Evolutionary conservation across 106 monocot species (phyloP), one percentile per base, ranked within the genome.

Genomic region (Vanilla planifolia): DNA sequence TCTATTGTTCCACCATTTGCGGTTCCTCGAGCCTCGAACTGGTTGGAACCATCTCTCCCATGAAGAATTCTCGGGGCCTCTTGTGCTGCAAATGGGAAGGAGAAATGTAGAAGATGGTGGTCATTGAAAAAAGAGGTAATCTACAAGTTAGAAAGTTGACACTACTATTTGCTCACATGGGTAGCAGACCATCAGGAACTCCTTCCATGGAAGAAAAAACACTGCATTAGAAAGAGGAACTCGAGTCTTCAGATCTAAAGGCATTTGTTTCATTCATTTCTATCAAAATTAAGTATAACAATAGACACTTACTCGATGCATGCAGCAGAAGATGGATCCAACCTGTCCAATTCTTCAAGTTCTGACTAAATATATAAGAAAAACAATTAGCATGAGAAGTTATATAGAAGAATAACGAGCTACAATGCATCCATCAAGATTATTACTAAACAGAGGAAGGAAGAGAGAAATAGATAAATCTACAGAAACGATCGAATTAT

Each of bases 1-100:
- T 25, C 33, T 59, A n/a, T 33, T 23, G 30, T 27, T 59, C 47
- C 68, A 68, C 68, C 68, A 68, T 48, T 68, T 68, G 24, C 59
- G 59, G 8, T 53, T 41, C 30, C 67, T 41, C 6, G 68, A 59
- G 68, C 68, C 59, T 34, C 68, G 59, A 7, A 68, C 47, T 0
- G 33, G 68, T 35, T 68, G 59, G 24, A 68, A 68, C 68, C 68
- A 68, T 36, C 68, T 30, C 24, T 68, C 68, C 68, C 68, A 68
- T 24, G 45, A 44, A 3, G 44, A 32, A 33, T 59, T 36, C 47
- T 59, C 59, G 48, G 68, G 59, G 0, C 58, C 59, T 59, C 28
- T 46, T 1, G 45, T 68, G 2, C 68, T 68, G 68, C 19, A 56
- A 41, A 43, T 43, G 16, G 1, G 42, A 21, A 61, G 13, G 3